Base-by-base conservation (phyloP, 2,329 filamentous ascomycete genomes). In the Eurotiales sp. region DNA sequence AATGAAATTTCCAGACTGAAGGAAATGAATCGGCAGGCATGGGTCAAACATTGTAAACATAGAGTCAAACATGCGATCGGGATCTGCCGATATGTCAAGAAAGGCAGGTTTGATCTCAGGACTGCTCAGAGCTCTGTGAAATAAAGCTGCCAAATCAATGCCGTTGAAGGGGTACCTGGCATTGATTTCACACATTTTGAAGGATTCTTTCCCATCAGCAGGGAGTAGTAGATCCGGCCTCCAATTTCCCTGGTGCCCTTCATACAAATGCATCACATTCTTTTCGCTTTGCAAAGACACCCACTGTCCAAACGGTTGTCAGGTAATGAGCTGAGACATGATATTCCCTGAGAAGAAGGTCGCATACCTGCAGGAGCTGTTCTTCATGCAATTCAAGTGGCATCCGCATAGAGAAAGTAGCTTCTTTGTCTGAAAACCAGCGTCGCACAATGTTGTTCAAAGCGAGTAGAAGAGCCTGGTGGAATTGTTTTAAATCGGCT, bases 21-120 rank as follows among this genome's bases (percentile, higher is more conserved):
- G 36, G 14, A 74, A 60, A 53, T 74, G 65, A 2, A 74, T 41
- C 0, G 66, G 68, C 14, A 58, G 41, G 0, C 52, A 47, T 1
- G 55, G 59, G 8, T 65, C 52, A 36, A 74, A 71, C 0, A 72
- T 58, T 19, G 42, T 25, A 14, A 66, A 62, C 0, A 73, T 46
- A 0, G 64, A 65, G 1, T 64, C 53, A 1, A 71, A 17, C 5
- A 72, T 10, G 36, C 36, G 36, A 11, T 39, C 36, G 8, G 10
- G 10, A 19, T 39, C 36, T 39, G 36, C n/a, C 7, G 36, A 4
- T 39, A 21, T 2, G n/a, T 3, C 12, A 39, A 39, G 36, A 15
- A 39, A 39, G 14, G 36, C 3, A 39, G 7, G 36, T 19, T 39
- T 39, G 36, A 39, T 39, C 8, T 39, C 36, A 14, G 36, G 36